Evolutionary conservation across 345 rosid genomes (phyloP).

Genomic region (Psidium friedrichsthalianum): DNA sequence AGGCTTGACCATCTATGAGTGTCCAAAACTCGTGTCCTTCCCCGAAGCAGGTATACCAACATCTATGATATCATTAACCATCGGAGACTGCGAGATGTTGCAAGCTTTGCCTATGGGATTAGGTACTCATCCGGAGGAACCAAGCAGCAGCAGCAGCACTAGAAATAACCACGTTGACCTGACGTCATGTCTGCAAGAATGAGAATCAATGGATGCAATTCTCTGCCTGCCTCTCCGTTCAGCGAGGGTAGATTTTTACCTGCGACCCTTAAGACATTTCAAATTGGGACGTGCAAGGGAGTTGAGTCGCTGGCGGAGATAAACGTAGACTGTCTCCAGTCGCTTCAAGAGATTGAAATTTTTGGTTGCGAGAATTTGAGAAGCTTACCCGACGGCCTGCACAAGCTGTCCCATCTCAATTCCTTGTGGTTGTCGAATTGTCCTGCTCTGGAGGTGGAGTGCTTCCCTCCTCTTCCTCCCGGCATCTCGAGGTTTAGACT

Average conservation of each 20-base stretch:
- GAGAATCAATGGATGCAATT: too few species aligned
- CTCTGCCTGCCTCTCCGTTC: too few species aligned
- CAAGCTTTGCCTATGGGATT: background rate
- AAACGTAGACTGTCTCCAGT: background rate
- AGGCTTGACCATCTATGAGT: background rate
- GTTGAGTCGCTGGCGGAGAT: too few species aligned
- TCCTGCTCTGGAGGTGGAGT: background rate
- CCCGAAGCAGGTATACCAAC: background rate
- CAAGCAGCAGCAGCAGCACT: background rate
- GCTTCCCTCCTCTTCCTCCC: background rate
- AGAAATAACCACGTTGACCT: too few species aligned
- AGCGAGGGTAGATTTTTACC: background rate
- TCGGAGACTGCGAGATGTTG: background rate
- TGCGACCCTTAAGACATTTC: background rate
- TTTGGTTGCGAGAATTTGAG: background rate
- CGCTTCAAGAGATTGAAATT: background rate
- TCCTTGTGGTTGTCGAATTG: accelerated
- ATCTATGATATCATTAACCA: background rate
- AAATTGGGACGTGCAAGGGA: too few species aligned
- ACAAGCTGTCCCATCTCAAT: background rate
- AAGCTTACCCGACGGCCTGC: background rate
- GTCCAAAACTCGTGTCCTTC: background rate
- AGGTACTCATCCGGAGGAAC: too few species aligned
- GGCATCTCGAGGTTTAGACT: accelerated
- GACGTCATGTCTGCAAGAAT: too few species aligned